phyloP scores from a whole-genome alignment of 768 basidiomycete species.

The Suillus alpinus region DNA sequence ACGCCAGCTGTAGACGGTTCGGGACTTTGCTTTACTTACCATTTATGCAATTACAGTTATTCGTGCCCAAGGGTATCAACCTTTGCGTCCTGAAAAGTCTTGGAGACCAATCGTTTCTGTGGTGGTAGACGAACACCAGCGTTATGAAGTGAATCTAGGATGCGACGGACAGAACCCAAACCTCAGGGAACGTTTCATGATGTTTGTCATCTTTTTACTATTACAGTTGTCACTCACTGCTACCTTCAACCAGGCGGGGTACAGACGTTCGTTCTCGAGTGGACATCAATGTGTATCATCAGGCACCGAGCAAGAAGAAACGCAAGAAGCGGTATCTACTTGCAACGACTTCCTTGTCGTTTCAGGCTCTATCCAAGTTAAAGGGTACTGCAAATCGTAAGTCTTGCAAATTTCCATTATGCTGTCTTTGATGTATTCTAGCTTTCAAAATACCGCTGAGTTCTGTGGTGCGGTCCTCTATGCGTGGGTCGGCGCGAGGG shows the following conservation, averaged over 20 bases:
- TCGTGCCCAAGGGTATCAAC: conserved; percentile 35
- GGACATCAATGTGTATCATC: conserved; percentile 56
- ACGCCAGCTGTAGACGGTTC: background rate
- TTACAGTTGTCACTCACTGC: background rate
- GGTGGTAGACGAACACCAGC: conserved; percentile 49
- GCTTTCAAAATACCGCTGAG: conserved; percentile 46
- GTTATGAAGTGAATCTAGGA: conserved; percentile 58
- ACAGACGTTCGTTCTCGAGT: conserved; percentile 36
- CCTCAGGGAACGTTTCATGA: conserved; percentile 46
- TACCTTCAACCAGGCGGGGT: conserved; percentile 31
- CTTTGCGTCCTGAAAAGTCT: conserved; percentile 55
- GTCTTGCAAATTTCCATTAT: conserved; percentile 15
- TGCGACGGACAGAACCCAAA: conserved; percentile 72
- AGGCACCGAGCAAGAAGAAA: conserved; percentile 62
- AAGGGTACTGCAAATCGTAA: conserved; percentile 46
- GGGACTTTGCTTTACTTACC: background rate
- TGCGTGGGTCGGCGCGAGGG: conserved; percentile 8
- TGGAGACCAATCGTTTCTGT: conserved; percentile 69
- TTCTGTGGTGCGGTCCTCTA: conserved; percentile 19
- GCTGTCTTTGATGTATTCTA: conserved; percentile 17
- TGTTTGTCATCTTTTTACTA: conserved; percentile 41
- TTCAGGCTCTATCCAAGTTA: conserved; percentile 52
- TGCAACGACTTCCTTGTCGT: conserved; percentile 46
- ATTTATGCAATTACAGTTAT: conserved; percentile 28
- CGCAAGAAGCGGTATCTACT: conserved; percentile 53